Conservation (phyloP, 139 green algal species). For the Coelastrella sp. region DNA sequence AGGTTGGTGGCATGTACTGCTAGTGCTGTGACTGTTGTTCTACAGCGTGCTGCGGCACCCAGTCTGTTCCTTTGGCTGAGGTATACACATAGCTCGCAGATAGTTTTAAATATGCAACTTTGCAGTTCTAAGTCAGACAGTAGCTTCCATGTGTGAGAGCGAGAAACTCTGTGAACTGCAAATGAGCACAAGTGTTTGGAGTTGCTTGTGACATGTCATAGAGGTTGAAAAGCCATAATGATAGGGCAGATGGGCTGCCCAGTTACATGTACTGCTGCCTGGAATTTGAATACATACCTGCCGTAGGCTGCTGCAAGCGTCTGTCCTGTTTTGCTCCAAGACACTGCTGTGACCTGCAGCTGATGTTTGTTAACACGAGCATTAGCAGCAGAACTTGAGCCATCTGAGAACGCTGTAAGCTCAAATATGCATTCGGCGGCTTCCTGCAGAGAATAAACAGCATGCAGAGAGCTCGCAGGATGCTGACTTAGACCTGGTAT, state of each 20-base stretch:
- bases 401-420: conserved; percentile 23
- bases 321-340: conserved; percentile 70
- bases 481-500: neutral
- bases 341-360: conserved; percentile 66
- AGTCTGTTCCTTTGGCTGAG: no score
- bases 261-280: no score
- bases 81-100: no score
- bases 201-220: no score
- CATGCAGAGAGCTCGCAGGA: neutral
- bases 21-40: no score
- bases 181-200: no score
- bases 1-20: no score
- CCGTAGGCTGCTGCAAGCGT: conserved; percentile 70
- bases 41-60: no score
- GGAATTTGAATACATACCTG: conserved; percentile 30
- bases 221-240: neutral
- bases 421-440: neutral
- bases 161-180: no score
- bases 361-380: conserved; percentile 7
- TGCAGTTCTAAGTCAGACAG: no score
- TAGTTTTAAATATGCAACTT: no score
- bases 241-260: neutral
- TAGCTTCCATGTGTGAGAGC: no score
- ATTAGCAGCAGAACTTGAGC: neutral
- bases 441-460: neutral